Base-by-base conservation (phyloP, 192 early-diverging fungal genomes). In the Lobulomyces angularis region DNA sequence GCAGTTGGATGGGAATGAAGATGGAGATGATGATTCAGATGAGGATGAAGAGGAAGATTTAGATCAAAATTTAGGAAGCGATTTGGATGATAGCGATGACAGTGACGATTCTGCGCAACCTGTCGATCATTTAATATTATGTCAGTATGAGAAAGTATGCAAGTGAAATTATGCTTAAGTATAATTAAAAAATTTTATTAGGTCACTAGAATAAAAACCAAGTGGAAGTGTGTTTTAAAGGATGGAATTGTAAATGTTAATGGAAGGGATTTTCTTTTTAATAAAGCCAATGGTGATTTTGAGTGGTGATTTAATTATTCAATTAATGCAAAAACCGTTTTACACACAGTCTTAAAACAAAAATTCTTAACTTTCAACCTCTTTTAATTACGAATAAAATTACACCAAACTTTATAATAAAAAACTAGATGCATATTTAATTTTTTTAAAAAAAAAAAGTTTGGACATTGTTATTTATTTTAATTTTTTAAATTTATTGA, bases 221-320 rank as follows among this genome's bases (percentile, higher is more conserved):
- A 91, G 65, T 98, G 94, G 94, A 94, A 94, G 74, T 94, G 88
- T 53, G 74, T 87, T 3, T 66, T 98, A 35, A 86, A 87, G 60
- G 94, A 98, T 51, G 94, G 94, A 11, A 92, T 98, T 52, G 82
- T 93, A 68, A 60, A 88, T 48, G 77, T 93, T 38, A 89, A 96
- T 48, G 94, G 94, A 24, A 79, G 77, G 38, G 94, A 98, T 52
- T 94, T 89, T 51, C 56, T 95, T 28, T 98, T 98, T 69, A 79
- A 87, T 51, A 83, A 82, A 57, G 70, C 85, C 4, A 94, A 77
- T 40, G 86, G 90, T 29, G 94, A 98, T 41, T 98, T 95, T 74
- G 90, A 95, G 51, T 95, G 91, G 87, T 97, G 71, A 71, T 45
- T 7, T 35, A 27, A 42, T 32, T 32, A 32, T 32, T n/a, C n/a